Evolutionary conservation across 1,139 yeast species (phyloP).

Genomic region (Candida sanyaensis): DNA sequence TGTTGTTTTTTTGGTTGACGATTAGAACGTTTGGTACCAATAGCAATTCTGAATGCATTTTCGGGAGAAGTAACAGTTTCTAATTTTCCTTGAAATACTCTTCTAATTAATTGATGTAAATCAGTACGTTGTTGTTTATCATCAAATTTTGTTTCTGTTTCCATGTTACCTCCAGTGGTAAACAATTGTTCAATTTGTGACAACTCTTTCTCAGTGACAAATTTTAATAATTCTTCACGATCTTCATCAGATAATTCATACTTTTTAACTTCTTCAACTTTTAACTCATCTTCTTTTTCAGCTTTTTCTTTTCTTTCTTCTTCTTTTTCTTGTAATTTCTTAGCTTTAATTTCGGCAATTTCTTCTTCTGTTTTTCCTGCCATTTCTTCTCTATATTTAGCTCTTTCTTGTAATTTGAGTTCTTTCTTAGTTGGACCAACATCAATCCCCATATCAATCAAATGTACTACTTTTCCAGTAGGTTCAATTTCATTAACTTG

Average conservation of each 20-base stretch:
- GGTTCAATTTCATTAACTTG: conserved; percentile 83
- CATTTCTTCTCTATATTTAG: conserved; percentile 35
- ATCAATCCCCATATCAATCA: conserved; percentile 72
- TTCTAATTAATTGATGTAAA: conserved; percentile 75
- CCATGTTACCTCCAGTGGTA: conserved; percentile 58
- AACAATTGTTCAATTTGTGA: conserved; percentile 56
- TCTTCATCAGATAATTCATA: conserved; percentile 50
- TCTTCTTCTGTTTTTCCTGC: conserved; percentile 39
- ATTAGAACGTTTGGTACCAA: conserved; percentile 20
- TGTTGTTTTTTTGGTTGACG: conserved; percentile 34
- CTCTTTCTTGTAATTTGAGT: conserved; percentile 47
- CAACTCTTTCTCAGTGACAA: conserved; percentile 63
- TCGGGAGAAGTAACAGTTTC: conserved; percentile 77
- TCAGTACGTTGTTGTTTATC: conserved; percentile 74
- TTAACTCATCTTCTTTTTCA: conserved; percentile 18
- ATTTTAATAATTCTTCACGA: conserved; percentile 45
- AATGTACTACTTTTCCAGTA: conserved; percentile 70
- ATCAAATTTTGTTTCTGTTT: conserved; percentile 56
- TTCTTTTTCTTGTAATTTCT: conserved; percentile 21
- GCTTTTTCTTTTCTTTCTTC: conserved; percentile 8
- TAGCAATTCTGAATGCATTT: conserved; percentile 63
- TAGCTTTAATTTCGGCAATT: conserved; percentile 31
- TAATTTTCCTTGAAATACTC: conserved; percentile 69
- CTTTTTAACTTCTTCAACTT: conserved; percentile 19
- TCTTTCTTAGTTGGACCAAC: conserved; percentile 53